Evolutionary conservation across 495 filamentous ascomycete genomes (phyloP).

Genomic region (Hypoxylon crocopeplum): DNA sequence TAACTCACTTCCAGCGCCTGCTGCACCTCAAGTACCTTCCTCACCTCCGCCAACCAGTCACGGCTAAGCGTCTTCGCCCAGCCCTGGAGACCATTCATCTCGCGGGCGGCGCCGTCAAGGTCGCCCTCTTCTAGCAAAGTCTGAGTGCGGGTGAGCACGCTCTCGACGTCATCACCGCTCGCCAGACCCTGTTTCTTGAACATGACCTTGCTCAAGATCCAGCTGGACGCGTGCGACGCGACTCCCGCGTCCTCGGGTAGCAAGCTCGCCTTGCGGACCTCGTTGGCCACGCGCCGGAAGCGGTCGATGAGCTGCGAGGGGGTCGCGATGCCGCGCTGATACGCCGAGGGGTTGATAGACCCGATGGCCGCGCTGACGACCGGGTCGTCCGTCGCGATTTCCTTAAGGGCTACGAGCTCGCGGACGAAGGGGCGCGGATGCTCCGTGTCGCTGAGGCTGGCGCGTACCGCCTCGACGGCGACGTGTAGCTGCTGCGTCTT

Average conservation of each 20-base stretch:
- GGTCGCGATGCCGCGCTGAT: slow-evolving; percentile 89
- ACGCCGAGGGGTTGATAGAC: slow-evolving; percentile 91
- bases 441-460: slow-evolving; percentile 74
- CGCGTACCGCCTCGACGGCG: slow-evolving; percentile 89
- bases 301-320: slow-evolving; percentile 86
- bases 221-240: slow-evolving; percentile 88
- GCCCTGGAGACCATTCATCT: slow-evolving; percentile 90
- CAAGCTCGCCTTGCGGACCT: slow-evolving; percentile 92
- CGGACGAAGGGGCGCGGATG: slow-evolving; percentile 83
- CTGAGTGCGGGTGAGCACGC: slow-evolving; percentile 86
- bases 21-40: slow-evolving; percentile 89
- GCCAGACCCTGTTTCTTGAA: slow-evolving; percentile 93
- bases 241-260: slow-evolving; percentile 93
- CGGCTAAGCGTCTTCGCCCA: slow-evolving; percentile 93
- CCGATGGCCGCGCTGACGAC: slow-evolving; percentile 90
- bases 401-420: slow-evolving; percentile 92
- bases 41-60: slow-evolving; percentile 90
- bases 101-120: slow-evolving; percentile 86
- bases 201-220: slow-evolving; percentile 85
- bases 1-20: slow-evolving; percentile 89
- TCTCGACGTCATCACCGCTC: slow-evolving; percentile 91
- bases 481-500: slow-evolving; percentile 95
- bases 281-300: slow-evolving; percentile 90
- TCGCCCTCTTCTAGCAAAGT: slow-evolving; percentile 89
- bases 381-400: slow-evolving; percentile 80